Conservation (phyloP, 225 moss, liverwort and hornwort species). For the Asterella californica region DNA sequence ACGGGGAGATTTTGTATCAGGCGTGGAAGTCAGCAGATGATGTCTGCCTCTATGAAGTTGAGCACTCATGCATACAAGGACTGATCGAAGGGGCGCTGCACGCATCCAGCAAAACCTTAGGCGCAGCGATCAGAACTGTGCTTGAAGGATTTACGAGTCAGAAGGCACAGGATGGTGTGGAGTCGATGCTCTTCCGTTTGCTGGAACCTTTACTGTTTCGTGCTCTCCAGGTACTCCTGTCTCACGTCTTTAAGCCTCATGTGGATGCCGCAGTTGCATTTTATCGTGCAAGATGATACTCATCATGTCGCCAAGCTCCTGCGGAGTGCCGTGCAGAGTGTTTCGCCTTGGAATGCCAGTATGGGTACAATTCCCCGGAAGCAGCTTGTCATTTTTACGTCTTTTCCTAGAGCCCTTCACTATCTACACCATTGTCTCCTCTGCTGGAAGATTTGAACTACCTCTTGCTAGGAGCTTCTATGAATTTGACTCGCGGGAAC, state of each 20-base stretch:
- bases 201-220: constrained; percentile 54
- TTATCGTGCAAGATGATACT: too few relatives aligned
- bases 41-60: constrained; percentile 45
- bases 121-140: constrained; percentile 46
- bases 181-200: constrained; percentile 57
- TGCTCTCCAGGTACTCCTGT: constrained; percentile 41
- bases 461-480: too few relatives aligned
- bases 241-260: neutral
- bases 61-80: constrained; percentile 49
- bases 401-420: too few relatives aligned
- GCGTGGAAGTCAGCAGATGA: constrained; percentile 52
- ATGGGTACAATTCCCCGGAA: too few relatives aligned
- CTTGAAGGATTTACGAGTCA: constrained; percentile 44
- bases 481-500: too few relatives aligned
- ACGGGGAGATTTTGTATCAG: constrained; percentile 49
- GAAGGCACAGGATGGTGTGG: constrained; percentile 56
- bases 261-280: too few relatives aligned
- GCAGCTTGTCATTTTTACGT: too few relatives aligned
- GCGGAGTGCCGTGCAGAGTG: too few relatives aligned
- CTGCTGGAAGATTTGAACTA: too few relatives aligned
- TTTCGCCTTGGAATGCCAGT: too few relatives aligned
- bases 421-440: too few relatives aligned
- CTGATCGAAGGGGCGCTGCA: constrained; percentile 48
- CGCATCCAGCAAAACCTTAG: constrained; percentile 38
- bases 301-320: neutral